Evolutionary conservation across 176 grass and related monocot species (phyloP).

Genomic region (Cenchrus americanus): DNA sequence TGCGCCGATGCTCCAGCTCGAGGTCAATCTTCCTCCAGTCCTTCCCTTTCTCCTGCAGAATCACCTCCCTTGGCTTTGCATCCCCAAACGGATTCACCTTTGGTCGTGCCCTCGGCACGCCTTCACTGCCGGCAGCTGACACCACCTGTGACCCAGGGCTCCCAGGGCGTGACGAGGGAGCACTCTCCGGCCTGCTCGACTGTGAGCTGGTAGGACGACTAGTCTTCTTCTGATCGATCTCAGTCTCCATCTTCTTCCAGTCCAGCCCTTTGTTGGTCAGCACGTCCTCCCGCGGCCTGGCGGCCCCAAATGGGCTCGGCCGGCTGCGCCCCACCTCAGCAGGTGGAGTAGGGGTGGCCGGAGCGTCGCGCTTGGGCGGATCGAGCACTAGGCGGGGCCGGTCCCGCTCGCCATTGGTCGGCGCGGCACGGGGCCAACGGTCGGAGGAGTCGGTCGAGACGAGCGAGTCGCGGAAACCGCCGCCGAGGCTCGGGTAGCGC

Average conservation of each 20-base stretch:
- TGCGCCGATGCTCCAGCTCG: conserved; percentile 60
- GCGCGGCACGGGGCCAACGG: conserved; percentile 53
- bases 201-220: conserved; percentile 83
- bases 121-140: conserved; percentile 29
- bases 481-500: conserved; percentile 48
- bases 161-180: conserved; percentile 68
- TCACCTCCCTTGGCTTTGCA: conserved; percentile 72
- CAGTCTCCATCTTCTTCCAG: conserved; percentile 75
- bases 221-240: conserved; percentile 64
- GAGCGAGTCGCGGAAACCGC: conserved; percentile 56
- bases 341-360: background rate
- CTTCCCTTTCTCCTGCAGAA: conserved; percentile 79
- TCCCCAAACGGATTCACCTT: conserved; percentile 85
- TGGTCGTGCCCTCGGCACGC: conserved; percentile 9
- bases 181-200: conserved; percentile 69
- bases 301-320: conserved; percentile 70
- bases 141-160: conserved; percentile 60
- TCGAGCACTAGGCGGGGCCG: conserved; percentile 71
- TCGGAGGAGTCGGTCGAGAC: conserved; percentile 57
- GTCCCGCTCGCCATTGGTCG: conserved; percentile 52
- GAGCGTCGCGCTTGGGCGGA: conserved; percentile 62
- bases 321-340: conserved; percentile 45
- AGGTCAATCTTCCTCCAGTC: conserved; percentile 85
- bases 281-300: conserved; percentile 71
- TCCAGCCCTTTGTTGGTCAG: conserved; percentile 78